Conservation (phyloP, 164 flowering plant species). For the Magnolia changhungtana region DNA sequence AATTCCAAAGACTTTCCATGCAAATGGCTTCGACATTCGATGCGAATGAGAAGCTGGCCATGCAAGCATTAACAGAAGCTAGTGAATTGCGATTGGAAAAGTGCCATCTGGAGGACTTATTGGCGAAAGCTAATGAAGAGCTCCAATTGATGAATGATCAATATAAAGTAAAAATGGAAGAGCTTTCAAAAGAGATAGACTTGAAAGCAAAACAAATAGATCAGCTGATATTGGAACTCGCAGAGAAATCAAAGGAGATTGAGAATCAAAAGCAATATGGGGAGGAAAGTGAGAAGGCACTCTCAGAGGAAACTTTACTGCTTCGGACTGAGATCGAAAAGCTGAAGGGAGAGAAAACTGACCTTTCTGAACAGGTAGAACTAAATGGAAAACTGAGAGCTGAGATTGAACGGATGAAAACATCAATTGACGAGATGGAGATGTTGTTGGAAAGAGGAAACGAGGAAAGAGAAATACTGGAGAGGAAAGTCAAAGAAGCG, state of each 20-base stretch:
- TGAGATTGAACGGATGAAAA: slow-evolving; percentile 38
- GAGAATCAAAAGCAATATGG: slow-evolving; percentile 40
- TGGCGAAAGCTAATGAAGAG: slow-evolving; percentile 52
- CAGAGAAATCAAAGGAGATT: slow-evolving; percentile 42
- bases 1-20: slow-evolving; percentile 60
- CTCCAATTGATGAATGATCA: slow-evolving; percentile 39
- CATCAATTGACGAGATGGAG: slow-evolving; percentile 30
- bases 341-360: slow-evolving; percentile 32
- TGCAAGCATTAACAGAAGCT: slow-evolving; percentile 68
- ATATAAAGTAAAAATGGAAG: slow-evolving; percentile 46
- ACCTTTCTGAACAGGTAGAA: slow-evolving; percentile 33
- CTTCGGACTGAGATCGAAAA: slow-evolving; percentile 46
- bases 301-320: slow-evolving; percentile 36
- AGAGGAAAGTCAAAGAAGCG: slow-evolving; percentile 40
- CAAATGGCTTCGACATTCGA: slow-evolving; percentile 84
- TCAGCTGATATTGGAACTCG: slow-evolving; percentile 36
- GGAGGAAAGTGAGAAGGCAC: slow-evolving; percentile 34
- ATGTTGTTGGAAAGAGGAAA: slow-evolving; percentile 33
- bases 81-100: slow-evolving; percentile 59
- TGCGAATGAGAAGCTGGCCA: slow-evolving; percentile 75
- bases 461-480: slow-evolving; percentile 44
- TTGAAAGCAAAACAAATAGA: slow-evolving; percentile 32
- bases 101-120: slow-evolving; percentile 43
- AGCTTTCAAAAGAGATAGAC: slow-evolving; percentile 37
- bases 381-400: slow-evolving; percentile 27